Percentiles rank a stretch among this genome's conserved stretches.
These are phyloP conservation scores for Aureobasidium lini DNA, from an alignment of 2,329 filamentous ascomycete genomes.

Conservation along the genomic window DNA sequence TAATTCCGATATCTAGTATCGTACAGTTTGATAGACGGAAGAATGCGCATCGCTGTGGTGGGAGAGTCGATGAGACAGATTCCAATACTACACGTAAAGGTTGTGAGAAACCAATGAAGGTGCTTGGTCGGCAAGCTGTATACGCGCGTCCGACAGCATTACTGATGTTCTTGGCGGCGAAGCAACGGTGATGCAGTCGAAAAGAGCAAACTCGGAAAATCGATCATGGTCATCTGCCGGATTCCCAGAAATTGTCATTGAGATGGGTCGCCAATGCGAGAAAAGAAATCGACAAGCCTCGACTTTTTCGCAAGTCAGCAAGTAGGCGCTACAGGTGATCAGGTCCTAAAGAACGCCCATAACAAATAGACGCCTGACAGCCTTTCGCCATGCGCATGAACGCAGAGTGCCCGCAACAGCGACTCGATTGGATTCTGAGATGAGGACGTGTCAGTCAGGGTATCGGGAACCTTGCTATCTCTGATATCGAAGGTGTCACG, in stretches of 20 bases:
- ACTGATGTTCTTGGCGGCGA: not conserved
- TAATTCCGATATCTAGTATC: too few species aligned
- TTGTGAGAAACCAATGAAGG: not conserved
- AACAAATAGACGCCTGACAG: not conserved
- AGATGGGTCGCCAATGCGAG: not conserved
- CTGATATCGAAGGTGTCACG: slow-evolving; percentile 1
- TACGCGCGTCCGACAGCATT: not conserved
- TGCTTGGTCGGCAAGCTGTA: not conserved
- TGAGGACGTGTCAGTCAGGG: not conserved
- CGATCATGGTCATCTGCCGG: not conserved
- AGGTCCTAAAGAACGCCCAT: not conserved
- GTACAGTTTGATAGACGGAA: too few species aligned
- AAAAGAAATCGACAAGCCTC: too few species aligned
- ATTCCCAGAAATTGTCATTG: not conserved
- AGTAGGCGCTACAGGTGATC: not conserved
- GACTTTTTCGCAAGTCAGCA: not conserved
- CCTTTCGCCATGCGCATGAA: not conserved
- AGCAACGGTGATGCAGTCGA: not conserved
- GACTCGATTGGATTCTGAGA: not conserved
- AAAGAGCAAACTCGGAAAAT: not conserved
- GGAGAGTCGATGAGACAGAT: not conserved
- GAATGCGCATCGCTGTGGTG: too few species aligned
- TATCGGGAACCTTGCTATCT: not conserved
- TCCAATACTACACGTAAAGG: not conserved
- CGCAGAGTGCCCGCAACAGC: not conserved